Conservation (phyloP, 305 asterid species). For the Salvia sclarea region DNA sequence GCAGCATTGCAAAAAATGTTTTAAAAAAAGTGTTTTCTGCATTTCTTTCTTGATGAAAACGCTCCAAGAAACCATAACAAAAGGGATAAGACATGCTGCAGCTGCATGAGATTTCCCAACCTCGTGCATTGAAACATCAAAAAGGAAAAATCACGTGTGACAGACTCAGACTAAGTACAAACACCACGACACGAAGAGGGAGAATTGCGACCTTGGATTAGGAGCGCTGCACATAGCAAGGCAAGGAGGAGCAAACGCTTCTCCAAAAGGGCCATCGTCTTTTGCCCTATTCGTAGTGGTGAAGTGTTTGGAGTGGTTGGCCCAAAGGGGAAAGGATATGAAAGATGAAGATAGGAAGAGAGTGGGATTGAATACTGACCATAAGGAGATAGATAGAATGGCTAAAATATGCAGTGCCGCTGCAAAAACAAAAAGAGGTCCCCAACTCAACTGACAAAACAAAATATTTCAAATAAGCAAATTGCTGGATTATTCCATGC, state of each 20-base stretch:
- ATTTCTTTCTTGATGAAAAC: not conserved
- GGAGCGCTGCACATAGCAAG: constrained; percentile 31
- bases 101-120: not conserved
- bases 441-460: constrained; percentile 51
- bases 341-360: constrained; percentile 35
- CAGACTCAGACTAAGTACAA: not conserved
- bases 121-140: not conserved
- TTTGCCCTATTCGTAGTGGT: not conserved
- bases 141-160: not conserved
- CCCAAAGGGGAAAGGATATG: constrained; percentile 24
- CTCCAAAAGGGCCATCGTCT: constrained; percentile 26
- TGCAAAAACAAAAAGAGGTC: constrained; percentile 43
- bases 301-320: not conserved
- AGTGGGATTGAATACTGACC: constrained; percentile 41
- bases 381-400: constrained; percentile 50
- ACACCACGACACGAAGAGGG: not conserved
- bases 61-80: no score
- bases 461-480: constrained; percentile 1
- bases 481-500: constrained; percentile 35
- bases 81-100: no score
- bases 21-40: not conserved
- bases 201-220: constrained; percentile 39
- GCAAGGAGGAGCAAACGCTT: constrained; percentile 38
- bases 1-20: constrained; percentile 28
- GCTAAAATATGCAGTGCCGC: constrained; percentile 41